These are phyloP conservation scores for Cryptococcus depauperatus DNA, from an alignment of 1,284 basidiomycete species.

Conservation along the genomic window DNA sequence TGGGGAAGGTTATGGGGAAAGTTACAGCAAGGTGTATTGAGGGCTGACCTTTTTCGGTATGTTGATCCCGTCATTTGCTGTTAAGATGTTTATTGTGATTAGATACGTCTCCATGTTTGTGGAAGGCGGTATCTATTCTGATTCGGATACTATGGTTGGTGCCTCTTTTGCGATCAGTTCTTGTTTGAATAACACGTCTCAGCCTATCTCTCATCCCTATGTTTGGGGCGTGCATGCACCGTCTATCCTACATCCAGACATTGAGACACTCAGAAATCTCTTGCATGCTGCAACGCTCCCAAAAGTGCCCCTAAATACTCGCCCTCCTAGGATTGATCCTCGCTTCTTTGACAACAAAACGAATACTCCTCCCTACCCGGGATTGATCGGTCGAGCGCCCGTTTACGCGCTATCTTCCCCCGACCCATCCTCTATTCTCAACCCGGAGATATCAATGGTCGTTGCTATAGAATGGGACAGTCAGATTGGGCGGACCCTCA, in stretches of 20 bases:
- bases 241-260: constrained; percentile 17
- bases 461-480: constrained; percentile 30
- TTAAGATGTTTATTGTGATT: not conserved
- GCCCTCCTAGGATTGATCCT: not conserved
- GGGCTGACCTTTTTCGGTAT: constrained; percentile 30
- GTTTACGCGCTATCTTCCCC: not conserved
- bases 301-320: constrained; percentile 5
- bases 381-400: constrained; percentile 3
- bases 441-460: constrained; percentile 28
- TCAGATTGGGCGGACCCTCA: constrained; percentile 9
- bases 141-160: constrained; percentile 32
- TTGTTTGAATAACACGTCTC: not conserved
- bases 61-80: not conserved
- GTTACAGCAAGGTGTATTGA: constrained; percentile 20
- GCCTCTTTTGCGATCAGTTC: not conserved
- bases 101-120: constrained; percentile 31
- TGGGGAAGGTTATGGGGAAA: constrained; percentile 23
- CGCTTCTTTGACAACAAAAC: not conserved
- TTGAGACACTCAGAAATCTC: constrained; percentile 12
- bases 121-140: constrained; percentile 34
- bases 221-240: constrained; percentile 26
- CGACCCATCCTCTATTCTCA: constrained; percentile 15
- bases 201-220: constrained; percentile 33
- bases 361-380: constrained; percentile 8
- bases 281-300: not conserved